Base-by-base conservation (phyloP, 139 green algal species). In the Ettlia oleoabundans region DNA sequence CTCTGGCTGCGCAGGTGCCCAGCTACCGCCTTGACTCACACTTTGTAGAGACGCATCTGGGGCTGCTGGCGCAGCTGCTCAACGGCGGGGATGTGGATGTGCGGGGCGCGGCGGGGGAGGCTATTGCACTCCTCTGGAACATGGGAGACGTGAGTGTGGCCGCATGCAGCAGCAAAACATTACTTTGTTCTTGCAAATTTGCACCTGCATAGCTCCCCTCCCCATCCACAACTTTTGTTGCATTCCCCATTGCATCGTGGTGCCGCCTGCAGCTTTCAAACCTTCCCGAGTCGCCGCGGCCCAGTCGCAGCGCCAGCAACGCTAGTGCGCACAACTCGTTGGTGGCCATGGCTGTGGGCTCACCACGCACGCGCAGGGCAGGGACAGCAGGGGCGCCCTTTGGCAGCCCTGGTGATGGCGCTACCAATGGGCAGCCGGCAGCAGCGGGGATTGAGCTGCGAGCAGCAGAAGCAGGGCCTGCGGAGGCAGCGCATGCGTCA, bases 101-200 rank as follows among this genome's bases (percentile, higher is more conserved):
- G 68, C 35, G 84, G 2, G 64, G 47, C 24, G 91, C 93, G 21
- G 92, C 91, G 10, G 93, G 93, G 0, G 92, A 94, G 76, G 91
- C 87, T 5, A 78, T 92, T 7, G 91, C 88, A 1, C 74, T 95
- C 61, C 42, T 96, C 37, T 93, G 91, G 55, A 38, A 88, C 37
- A 87, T 52, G 53, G 88, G 83, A 42, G 76, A 84, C 38, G 78
- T 95, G 19, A 82, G 32, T 32, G 47, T 64, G 10, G n/a, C n/a
- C n/a, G n/a, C n/a, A n/a, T n/a, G n/a, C n/a, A n/a, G n/a, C n/a
- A n/a, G n/a, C n/a, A n/a, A n/a, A n/a, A n/a, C n/a, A n/a, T n/a
- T n/a, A n/a, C n/a, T n/a, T n/a, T n/a, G n/a, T n/a, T n/a, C n/a
- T n/a, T n/a, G n/a, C n/a, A n/a, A n/a, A n/a, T n/a, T n/a, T n/a